phyloP scores from a whole-genome alignment of 2,329 filamentous ascomycete species.

The Fusarium pseudonygamai region DNA sequence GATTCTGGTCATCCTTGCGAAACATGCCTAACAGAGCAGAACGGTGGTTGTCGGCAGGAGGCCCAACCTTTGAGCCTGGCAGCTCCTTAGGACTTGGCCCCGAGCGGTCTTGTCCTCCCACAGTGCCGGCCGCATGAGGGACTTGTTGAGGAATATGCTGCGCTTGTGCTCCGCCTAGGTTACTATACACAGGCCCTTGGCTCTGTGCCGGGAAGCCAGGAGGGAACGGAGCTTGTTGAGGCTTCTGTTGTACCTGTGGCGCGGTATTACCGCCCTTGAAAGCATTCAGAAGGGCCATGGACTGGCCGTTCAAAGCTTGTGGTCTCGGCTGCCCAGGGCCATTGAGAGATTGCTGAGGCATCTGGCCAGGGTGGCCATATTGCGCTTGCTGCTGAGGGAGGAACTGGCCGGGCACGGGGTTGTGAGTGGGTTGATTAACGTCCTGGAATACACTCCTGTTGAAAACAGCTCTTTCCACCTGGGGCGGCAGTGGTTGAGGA shows the following conservation, averaged over 20 bases:
- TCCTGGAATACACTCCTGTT: conserved; percentile 49
- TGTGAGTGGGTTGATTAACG: conserved; percentile 21
- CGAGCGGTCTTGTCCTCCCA: conserved; percentile 16
- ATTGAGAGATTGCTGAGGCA: conserved; percentile 19
- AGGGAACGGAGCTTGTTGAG: conserved; percentile 18
- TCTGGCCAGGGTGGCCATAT: conserved; percentile 30
- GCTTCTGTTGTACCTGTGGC: conserved; percentile 36
- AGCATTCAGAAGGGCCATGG: conserved; percentile 55
- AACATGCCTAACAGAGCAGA: conserved; percentile 64
- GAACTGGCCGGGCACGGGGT: conserved; percentile 13
- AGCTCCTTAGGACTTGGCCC: conserved; percentile 43
- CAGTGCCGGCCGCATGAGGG: conserved; percentile 10
- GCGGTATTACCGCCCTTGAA: conserved; percentile 50
- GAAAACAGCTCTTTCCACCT: conserved; percentile 64
- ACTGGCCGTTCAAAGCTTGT: conserved; percentile 52
- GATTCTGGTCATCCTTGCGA: conserved; percentile 51
- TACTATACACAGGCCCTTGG: conserved; percentile 22
- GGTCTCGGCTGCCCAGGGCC: conserved; percentile 31
- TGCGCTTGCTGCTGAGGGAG: conserved; percentile 41
- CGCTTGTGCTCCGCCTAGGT: conserved; percentile 13
- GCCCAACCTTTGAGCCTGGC: conserved; percentile 40
- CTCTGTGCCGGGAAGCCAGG: conserved; percentile 15
- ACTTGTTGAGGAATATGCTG: conserved; percentile 12
- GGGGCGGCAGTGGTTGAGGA: conserved; percentile 64
- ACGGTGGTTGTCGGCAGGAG: conserved; percentile 51